Evolutionary conservation across 352 stramenopile species (phyloP).

Genomic region (Phytophthora litchii): DNA sequence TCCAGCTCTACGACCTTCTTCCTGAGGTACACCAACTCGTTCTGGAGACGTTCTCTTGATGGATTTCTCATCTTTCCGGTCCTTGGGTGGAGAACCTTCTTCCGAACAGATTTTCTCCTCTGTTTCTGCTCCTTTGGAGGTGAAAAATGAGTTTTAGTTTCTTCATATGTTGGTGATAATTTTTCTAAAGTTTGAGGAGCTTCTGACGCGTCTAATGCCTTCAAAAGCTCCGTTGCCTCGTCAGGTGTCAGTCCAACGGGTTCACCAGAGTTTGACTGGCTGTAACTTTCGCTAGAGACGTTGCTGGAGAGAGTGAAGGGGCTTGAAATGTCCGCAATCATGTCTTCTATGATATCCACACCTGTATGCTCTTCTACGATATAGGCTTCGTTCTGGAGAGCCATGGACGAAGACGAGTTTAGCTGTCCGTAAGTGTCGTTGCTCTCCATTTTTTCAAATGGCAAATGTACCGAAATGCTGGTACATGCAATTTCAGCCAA

Average conservation of each 20-base stretch:
- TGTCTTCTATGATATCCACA: neutral
- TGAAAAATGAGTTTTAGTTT: neutral
- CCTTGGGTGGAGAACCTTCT: slow-evolving; percentile 16
- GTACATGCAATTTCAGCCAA: slow-evolving; percentile 7
- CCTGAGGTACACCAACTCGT: slow-evolving; percentile 49
- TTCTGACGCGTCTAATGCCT: slow-evolving; percentile 30
- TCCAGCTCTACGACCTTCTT: slow-evolving; percentile 53
- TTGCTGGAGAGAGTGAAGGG: neutral
- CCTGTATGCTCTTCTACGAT: neutral
- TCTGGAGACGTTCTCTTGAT: slow-evolving; percentile 53
- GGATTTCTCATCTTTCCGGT: slow-evolving; percentile 48
- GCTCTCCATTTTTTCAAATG: slow-evolving; percentile 16
- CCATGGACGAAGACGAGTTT: slow-evolving; percentile 6
- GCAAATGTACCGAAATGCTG: slow-evolving; percentile 5
- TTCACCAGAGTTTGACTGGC: slow-evolving; percentile 1
- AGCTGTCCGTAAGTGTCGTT: slow-evolving; percentile 1
- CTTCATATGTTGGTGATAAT: neutral
- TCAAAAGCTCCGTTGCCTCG: slow-evolving; percentile 39
- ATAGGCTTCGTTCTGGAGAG: slow-evolving; percentile 7
- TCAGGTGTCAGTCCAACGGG: slow-evolving; percentile 30
- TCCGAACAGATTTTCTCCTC: slow-evolving; percentile 18
- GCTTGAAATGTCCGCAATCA: neutral
- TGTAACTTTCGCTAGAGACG: slow-evolving; percentile 26
- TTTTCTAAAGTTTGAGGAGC: slow-evolving; percentile 7
- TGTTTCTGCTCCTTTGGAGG: slow-evolving; percentile 1